These are phyloP conservation scores for Gymnopilus junonius DNA, from an alignment of 768 basidiomycete species.

Conservation along the genomic window DNA sequence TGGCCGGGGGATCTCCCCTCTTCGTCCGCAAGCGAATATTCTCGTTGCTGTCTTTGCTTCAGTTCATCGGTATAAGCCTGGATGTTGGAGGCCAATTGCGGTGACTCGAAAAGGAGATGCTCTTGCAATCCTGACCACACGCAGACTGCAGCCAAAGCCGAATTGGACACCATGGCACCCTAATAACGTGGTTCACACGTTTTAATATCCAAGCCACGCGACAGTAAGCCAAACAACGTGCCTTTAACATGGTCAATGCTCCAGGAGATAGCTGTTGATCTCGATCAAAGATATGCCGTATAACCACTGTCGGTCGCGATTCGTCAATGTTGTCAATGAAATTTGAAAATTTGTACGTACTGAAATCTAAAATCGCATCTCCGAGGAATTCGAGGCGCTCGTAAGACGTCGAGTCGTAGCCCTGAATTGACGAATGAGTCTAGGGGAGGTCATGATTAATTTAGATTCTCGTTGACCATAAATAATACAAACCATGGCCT, in stretches of 20 bases:
- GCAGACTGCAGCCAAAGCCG: slow-evolving; percentile 75
- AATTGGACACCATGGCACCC: slow-evolving; percentile 89
- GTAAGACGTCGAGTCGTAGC: slow-evolving; percentile 60
- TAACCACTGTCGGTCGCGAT: slow-evolving; percentile 55
- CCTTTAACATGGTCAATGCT: slow-evolving; percentile 81
- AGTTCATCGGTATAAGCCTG: slow-evolving; percentile 56
- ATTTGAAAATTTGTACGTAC: slow-evolving; percentile 43
- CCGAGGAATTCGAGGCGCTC: slow-evolving; percentile 86
- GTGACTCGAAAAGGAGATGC: slow-evolving; percentile 62
- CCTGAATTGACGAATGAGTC: slow-evolving; percentile 71
- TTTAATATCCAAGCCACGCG: slow-evolving; percentile 7
- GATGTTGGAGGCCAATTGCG: slow-evolving; percentile 53
- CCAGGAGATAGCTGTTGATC: slow-evolving; percentile 72
- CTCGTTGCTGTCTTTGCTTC: slow-evolving; percentile 47
- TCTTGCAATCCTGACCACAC: slow-evolving; percentile 69
- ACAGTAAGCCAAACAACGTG: slow-evolving; percentile 23
- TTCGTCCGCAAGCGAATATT: slow-evolving; percentile 46
- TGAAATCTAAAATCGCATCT: slow-evolving; percentile 83
- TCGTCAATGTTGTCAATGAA: slow-evolving; percentile 1
- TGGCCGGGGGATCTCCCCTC: slow-evolving; percentile 64
- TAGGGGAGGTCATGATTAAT: slow-evolving; percentile 36
- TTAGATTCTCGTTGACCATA: neutral
- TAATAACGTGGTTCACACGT: slow-evolving; percentile 33
- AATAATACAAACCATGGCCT: slow-evolving; percentile 64
- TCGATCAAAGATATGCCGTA: slow-evolving; percentile 69